Evolutionary conservation across 1,284 basidiomycete species (phyloP), one percentile per base, ranked within the genome.

Genomic region (Microbotryum saponariae): DNA sequence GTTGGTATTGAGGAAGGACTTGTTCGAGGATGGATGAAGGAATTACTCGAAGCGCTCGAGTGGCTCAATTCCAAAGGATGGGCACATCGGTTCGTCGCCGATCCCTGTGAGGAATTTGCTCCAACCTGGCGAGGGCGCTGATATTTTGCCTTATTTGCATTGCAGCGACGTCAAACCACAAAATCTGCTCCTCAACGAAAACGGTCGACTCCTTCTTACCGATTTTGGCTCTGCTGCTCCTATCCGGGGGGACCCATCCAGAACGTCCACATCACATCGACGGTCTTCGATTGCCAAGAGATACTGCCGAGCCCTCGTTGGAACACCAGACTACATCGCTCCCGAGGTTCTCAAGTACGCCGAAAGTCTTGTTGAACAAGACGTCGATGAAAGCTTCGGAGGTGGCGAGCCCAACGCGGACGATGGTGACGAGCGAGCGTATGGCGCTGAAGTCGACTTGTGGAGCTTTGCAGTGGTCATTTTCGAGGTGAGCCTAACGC

Each of bases 251-350:
- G 16, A 10, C 37, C 37, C 37, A 42, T 42, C 37, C 37, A 42
- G 10, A 16, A 5, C 14, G 10, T 42, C 37, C 45, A 16, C 52
- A 49, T 25, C 48, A 33, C 29, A 27, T 75, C 74, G 46, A 57
- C 71, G 0, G 81, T 83, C 61, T 85, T 85, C 23, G 79, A 77
- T 72, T 23, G 48, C 58, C 4, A 55, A 59, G 10, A 61, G 80
- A 25, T 77, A 85, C 69, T 92, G 89, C 72, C 76, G 86, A 0
- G 83, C 90, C 4, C 88, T 89, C 0, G 88, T 88, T 65, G 91
- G 92, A 0, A 96, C 92, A 0, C 91, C 90, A 55, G 91, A 96
- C 75, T 96, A 94, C 71, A 89, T 96, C 59, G 90, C 91, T 1
- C 91, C 92, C 0, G 91, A 96, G 73, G 85, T 96, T 21, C 78